Evolutionary conservation across 345 rosid genomes (phyloP).

Genomic region (Microcos paniculata): DNA sequence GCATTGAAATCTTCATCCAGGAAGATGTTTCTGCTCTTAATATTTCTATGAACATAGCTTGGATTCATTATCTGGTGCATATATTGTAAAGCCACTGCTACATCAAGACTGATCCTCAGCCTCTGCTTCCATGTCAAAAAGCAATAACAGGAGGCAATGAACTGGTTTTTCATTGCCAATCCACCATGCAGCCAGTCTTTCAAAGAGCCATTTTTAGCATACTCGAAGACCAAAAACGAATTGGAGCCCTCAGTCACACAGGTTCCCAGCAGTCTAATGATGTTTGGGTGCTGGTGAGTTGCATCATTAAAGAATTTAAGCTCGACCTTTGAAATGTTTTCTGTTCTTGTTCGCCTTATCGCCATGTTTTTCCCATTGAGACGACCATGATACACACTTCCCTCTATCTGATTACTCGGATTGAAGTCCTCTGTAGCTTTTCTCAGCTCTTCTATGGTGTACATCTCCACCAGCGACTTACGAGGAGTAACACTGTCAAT

Average conservation of each 20-base stretch:
- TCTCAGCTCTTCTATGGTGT: constrained; percentile 57
- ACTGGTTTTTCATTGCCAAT: constrained; percentile 87
- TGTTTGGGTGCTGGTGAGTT: constrained; percentile 69
- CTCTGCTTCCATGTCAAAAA: constrained; percentile 91
- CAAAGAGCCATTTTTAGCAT: constrained; percentile 79
- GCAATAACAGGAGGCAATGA: constrained; percentile 86
- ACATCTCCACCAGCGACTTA: constrained; percentile 49
- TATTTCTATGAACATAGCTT: constrained; percentile 64
- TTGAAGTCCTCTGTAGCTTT: constrained; percentile 83
- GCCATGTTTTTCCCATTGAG: constrained; percentile 83
- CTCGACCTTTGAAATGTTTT: constrained; percentile 45
- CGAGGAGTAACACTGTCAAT: constrained; percentile 38
- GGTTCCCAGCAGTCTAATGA: constrained; percentile 69
- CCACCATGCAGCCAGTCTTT: constrained; percentile 95
- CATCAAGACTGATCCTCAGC: constrained; percentile 77
- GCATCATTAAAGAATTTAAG: constrained; percentile 49
- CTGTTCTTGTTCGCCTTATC: constrained; percentile 42
- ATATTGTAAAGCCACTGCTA: constrained; percentile 79
- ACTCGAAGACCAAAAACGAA: constrained; percentile 69
- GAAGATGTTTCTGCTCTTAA: constrained; percentile 75
- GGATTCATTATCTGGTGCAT: constrained; percentile 84
- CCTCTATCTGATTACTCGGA: constrained; percentile 68
- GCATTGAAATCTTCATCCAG: constrained; percentile 88
- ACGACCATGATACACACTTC: constrained; percentile 72
- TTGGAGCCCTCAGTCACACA: constrained; percentile 45